Percentiles rank a stretch among this genome's conserved stretches.
Conservation (phyloP, 352 stramenopile species). For the Phytophthora hybrid region DNA sequence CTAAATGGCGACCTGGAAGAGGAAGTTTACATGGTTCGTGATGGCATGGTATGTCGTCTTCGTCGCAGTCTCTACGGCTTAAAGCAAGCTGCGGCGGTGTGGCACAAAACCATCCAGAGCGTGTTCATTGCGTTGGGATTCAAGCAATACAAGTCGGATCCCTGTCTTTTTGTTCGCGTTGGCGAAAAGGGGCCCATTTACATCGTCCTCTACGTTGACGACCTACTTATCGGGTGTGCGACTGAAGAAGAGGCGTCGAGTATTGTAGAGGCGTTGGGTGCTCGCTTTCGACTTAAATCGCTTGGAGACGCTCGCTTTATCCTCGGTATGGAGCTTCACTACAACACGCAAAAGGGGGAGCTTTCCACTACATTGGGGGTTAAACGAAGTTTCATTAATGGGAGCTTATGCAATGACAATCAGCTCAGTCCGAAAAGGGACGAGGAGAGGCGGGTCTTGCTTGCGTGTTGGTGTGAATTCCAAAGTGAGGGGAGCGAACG, state of each 20-base stretch:
- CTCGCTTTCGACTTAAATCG: slow-evolving; percentile 23
- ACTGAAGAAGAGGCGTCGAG: neutral
- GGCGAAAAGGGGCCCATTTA: neutral
- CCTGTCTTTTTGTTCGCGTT: slow-evolving; percentile 5
- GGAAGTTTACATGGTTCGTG: slow-evolving; percentile 26
- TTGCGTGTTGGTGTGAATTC: too few species aligned
- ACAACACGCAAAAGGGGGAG: too few species aligned
- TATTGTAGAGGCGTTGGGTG: neutral
- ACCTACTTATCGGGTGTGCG: slow-evolving; percentile 15
- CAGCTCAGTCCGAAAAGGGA: too few species aligned
- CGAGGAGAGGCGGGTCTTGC: too few species aligned
- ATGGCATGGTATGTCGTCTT: slow-evolving; percentile 38
- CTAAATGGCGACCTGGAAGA: slow-evolving; percentile 44
- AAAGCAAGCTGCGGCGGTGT: slow-evolving; percentile 24
- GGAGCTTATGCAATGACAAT: too few species aligned
- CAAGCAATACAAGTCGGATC: slow-evolving; percentile 1
- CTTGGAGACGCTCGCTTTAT: slow-evolving; percentile 13
- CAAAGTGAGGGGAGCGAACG: too few species aligned
- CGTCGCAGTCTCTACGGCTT: slow-evolving; percentile 43
- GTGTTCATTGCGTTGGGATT: slow-evolving; percentile 5
- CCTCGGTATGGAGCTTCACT: neutral
- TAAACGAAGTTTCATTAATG: too few species aligned
- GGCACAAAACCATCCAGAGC: slow-evolving; percentile 32
- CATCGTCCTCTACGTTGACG: slow-evolving; percentile 16
- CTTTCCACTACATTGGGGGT: too few species aligned